Percentiles rank a stretch among this genome's conserved stretches.
Conservation (phyloP, 2,329 filamentous ascomycete genomes). For the Cryphonectria naterciae region DNA sequence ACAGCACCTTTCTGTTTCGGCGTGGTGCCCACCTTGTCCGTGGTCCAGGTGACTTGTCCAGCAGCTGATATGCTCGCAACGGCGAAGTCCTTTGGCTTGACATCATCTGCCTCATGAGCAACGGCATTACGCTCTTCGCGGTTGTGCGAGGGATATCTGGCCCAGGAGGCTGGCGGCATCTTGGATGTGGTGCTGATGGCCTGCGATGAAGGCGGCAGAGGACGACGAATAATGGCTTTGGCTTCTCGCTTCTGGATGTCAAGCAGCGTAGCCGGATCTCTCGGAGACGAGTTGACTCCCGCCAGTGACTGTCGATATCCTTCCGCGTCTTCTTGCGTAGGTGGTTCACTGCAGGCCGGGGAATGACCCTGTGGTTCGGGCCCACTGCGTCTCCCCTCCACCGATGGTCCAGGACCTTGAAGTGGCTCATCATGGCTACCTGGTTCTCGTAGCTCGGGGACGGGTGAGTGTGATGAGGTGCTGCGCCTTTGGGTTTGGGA, state of each 20-base stretch:
- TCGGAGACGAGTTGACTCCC: slow-evolving; percentile 18
- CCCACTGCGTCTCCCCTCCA: slow-evolving; percentile 7
- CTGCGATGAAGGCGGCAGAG: not conserved
- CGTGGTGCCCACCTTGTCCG: slow-evolving; percentile 31
- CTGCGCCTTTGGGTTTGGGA: slow-evolving; percentile 22
- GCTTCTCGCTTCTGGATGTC: slow-evolving; percentile 15
- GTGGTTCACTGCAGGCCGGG: slow-evolving; percentile 9
- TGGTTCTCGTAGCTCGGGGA: not conserved
- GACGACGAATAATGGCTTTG: slow-evolving; percentile 1
- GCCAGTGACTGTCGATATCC: slow-evolving; percentile 11
- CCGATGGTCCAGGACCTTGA: slow-evolving; percentile 10
- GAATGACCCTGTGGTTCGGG: slow-evolving; percentile 18
- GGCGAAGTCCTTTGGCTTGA: slow-evolving; percentile 39
- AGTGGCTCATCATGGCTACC: not conserved
- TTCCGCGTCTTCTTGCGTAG: slow-evolving; percentile 11
- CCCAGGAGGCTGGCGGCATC: slow-evolving; percentile 38
- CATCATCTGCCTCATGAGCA: slow-evolving; percentile 33
- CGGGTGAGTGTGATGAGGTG: slow-evolving; percentile 6
- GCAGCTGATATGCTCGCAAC: slow-evolving; percentile 31
- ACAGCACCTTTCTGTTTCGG: slow-evolving; percentile 20
- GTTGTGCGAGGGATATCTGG: slow-evolving; percentile 40
- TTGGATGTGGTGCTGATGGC: not conserved
- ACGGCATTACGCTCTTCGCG: slow-evolving; percentile 36
- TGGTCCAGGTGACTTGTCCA: slow-evolving; percentile 35
- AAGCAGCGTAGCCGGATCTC: slow-evolving; percentile 15